A percentile compares a stretch with the other conserved stretches of the same genome.
Conservation (phyloP, 2,329 filamentous ascomycete species). For the Didymellaceae sp. region DNA sequence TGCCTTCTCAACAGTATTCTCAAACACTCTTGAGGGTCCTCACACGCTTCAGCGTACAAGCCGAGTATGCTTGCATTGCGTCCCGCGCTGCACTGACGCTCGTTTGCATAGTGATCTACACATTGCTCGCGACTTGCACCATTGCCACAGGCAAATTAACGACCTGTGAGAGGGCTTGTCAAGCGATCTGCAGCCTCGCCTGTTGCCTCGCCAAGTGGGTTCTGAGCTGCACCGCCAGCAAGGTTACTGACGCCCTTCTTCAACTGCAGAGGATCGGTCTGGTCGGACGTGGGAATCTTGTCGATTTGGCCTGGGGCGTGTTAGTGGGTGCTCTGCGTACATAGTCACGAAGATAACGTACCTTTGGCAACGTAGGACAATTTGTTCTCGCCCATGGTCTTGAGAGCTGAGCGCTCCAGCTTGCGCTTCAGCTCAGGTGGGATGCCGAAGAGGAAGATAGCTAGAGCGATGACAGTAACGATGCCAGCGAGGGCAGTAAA, state of each 20-base stretch:
- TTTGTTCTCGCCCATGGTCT: conserved; percentile 62
- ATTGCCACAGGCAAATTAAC: conserved; percentile 35
- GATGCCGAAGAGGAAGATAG: conserved; percentile 57
- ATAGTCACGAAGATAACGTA: conserved; percentile 16
- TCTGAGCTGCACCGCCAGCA: conserved; percentile 43
- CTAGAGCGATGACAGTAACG: conserved; percentile 45
- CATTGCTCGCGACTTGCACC: conserved; percentile 34
- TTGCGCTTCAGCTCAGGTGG: conserved; percentile 55
- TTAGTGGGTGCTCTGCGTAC: conserved; percentile 9
- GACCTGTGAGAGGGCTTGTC: conserved; percentile 47
- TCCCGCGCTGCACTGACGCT: conserved; percentile 16
- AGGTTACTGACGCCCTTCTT: conserved; percentile 47
- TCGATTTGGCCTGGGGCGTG: conserved; percentile 44
- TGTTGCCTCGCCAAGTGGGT: conserved; percentile 46
- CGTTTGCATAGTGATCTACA: conserved; percentile 30
- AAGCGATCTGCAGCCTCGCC: conserved; percentile 46
- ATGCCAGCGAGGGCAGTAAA: conserved; percentile 46
- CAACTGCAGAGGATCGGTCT: conserved; percentile 46
- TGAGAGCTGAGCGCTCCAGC: conserved; percentile 54
- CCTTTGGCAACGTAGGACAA: conserved; percentile 51
- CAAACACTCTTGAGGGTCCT: conserved; percentile 18
- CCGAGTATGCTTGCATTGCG: conserved; percentile 21
- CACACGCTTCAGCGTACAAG: conserved; percentile 26
- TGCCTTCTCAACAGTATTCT: conserved; percentile 15
- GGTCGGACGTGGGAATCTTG: conserved; percentile 49